Base-by-base conservation (phyloP, 2,329 filamentous ascomycete genomes). In the Ceratocystis huliohia region DNA sequence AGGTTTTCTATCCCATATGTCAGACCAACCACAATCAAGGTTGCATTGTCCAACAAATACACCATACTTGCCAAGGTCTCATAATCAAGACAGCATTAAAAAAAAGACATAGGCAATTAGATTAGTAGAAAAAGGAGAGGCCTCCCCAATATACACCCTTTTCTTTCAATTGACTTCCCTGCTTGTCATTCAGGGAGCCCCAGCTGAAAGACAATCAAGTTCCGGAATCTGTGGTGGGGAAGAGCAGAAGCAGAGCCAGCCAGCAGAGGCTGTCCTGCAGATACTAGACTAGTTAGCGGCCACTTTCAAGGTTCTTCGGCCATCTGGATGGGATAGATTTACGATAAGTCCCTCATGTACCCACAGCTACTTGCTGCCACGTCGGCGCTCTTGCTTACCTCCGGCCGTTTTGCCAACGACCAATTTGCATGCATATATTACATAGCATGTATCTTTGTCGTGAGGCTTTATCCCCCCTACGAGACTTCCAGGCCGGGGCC, bases 51-150 rank as follows among this genome's bases (percentile, higher is more conserved):
- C 20, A 62, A 17, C n/a, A 17, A 37, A 15, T 13, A 62, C 37
- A 25, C 33, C 61, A 63, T 63, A 28, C 33, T 45, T 48, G 61
- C 61, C 61, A 63, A 63, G 61, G 13, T 28, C 15, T 63, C 41
- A 41, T 45, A n/a, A 63, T 63, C 20, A n/a, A 44, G 44, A 45
- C n/a, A 28, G 17, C 20, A 63, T 63, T 15, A n/a, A 15, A 15
- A 3, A 37, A 48, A 22, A 3, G 8, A 41, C 37, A 41, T 41
- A 10, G 8, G 3, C 37, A 41, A 41, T 41, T 41, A 10, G 8
- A 13, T 13, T 10, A 3, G 37, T 41, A 41, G 8, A 41, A 41
- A 3, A 13, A 41, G 37, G 37, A 41, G 37, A 13, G 37, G 10
- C 37, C 13, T 41, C 37, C 37, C 45, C 45, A 48, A 48, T 48